A percentile compares a stretch with the other conserved stretches of the same genome.
Conservation (phyloP, 768 basidiomycete species). For the Pholiota molesta region DNA sequence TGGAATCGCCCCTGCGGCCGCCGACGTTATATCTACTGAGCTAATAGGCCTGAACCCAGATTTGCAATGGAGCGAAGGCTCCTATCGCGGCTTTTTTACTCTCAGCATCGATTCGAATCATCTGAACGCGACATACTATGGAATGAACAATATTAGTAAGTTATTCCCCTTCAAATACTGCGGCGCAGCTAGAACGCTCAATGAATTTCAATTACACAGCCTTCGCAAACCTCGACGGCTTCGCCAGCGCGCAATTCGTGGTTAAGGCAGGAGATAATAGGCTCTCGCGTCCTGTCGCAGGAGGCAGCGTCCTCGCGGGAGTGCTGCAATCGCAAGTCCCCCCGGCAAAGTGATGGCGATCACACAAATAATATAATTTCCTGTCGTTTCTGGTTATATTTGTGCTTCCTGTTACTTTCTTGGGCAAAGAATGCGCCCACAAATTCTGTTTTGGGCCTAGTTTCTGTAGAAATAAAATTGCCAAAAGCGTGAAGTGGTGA, state of each 20-base stretch:
- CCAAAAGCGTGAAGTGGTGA: neutral
- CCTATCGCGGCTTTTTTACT: conserved; percentile 62
- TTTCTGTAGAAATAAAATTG: neutral
- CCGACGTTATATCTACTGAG: conserved; percentile 38
- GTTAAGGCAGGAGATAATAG: conserved; percentile 49
- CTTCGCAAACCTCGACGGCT: conserved; percentile 46
- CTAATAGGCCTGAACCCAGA: conserved; percentile 47
- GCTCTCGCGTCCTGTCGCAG: conserved; percentile 50
- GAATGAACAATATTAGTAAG: conserved; percentile 51
- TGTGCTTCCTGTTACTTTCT: neutral
- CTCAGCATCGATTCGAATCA: conserved; percentile 47
- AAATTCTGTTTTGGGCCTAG: neutral
- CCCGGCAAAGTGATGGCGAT: neutral
- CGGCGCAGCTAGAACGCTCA: neutral
- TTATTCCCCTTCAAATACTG: conserved; percentile 9
- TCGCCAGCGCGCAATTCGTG: conserved; percentile 44
- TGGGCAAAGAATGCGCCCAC: neutral
- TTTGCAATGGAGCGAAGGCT: conserved; percentile 64
- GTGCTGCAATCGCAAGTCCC: conserved; percentile 36
- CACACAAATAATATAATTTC: too few species aligned
- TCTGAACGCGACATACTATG: conserved; percentile 56
- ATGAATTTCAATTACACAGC: conserved; percentile 23
- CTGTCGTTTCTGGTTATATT: neutral
- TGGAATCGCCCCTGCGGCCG: conserved; percentile 38
- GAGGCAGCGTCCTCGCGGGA: conserved; percentile 47